Percentiles rank a stretch among this genome's conserved stretches.
phyloP scores from a whole-genome alignment of 768 basidiomycete species.

The Podaxis sp. region DNA sequence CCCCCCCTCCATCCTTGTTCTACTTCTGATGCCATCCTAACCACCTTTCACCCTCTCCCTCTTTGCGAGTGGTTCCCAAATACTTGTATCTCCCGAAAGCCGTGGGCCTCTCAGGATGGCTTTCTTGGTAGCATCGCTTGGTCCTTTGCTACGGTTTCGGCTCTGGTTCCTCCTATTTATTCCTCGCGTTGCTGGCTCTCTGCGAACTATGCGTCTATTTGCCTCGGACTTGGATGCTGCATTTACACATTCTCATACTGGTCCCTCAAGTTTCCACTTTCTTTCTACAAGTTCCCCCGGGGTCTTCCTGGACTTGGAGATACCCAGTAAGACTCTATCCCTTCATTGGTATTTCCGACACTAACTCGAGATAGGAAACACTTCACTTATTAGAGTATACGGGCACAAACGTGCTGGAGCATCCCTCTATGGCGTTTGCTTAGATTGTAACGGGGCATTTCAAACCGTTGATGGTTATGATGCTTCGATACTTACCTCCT shows the following conservation, averaged over 20 bases:
- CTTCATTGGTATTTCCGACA: neutral
- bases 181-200: slow-evolving; percentile 4
- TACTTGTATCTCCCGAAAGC: neutral
- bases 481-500: neutral
- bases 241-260: neutral
- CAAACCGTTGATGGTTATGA: neutral
- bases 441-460: neutral
- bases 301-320: neutral
- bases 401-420: neutral
- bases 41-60: neutral
- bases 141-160: neutral
- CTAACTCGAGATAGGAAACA: neutral
- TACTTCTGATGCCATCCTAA: slow-evolving; percentile 1
- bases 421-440: slow-evolving; percentile 3
- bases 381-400: neutral
- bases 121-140: neutral
- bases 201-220: neutral
- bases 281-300: neutral
- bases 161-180: neutral
- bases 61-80: slow-evolving; percentile 1
- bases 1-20: too few relatives aligned
- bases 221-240: neutral
- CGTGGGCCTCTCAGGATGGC: neutral
- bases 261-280: neutral
- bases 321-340: neutral